These are phyloP conservation scores for Russula virescens DNA, from an alignment of 768 basidiomycete species.

Conservation along the genomic window DNA sequence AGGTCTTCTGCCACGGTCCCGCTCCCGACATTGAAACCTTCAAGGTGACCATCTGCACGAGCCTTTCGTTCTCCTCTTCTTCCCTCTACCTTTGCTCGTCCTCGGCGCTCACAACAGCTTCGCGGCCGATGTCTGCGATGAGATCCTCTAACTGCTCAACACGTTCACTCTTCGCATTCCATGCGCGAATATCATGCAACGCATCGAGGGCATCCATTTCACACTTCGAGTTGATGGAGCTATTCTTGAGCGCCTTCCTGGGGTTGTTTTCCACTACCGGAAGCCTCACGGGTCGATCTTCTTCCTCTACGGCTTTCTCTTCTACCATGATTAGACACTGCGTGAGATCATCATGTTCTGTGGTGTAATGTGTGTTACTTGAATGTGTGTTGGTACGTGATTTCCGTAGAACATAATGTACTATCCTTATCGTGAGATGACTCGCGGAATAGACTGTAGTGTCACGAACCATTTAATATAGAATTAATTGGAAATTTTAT, in stretches of 20 bases:
- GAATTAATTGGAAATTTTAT: slow-evolving; percentile 96
- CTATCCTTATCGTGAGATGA: slow-evolving; percentile 38
- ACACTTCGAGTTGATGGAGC: slow-evolving; percentile 85
- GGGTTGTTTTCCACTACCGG: slow-evolving; percentile 95
- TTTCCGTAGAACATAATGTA: slow-evolving; percentile 93
- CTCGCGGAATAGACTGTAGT: slow-evolving; percentile 23
- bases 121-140: slow-evolving; percentile 50
- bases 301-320: slow-evolving; percentile 68
- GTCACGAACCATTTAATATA: slow-evolving; percentile 80
- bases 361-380: slow-evolving; percentile 89
- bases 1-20: slow-evolving; percentile 4
- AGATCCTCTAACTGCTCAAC: slow-evolving; percentile 72
- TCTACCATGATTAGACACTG: slow-evolving; percentile 99
- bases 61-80: slow-evolving; percentile 88
- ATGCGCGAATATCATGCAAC: slow-evolving; percentile 83
- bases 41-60: slow-evolving; percentile 82
- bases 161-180: slow-evolving; percentile 84
- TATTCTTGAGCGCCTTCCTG: slow-evolving; percentile 94
- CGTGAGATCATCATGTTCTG: slow-evolving; percentile 96
- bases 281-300: slow-evolving; percentile 75
- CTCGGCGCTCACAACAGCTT: slow-evolving; percentile 75
- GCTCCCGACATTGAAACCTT: slow-evolving; percentile 47
- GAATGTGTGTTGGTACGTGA: slow-evolving; percentile 99
- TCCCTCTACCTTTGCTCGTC: slow-evolving; percentile 61
- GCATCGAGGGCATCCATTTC: slow-evolving; percentile 99